These are phyloP conservation scores for Pouteria campechiana DNA, from an alignment of 179 eudicot genomes.

Conservation along the genomic window DNA sequence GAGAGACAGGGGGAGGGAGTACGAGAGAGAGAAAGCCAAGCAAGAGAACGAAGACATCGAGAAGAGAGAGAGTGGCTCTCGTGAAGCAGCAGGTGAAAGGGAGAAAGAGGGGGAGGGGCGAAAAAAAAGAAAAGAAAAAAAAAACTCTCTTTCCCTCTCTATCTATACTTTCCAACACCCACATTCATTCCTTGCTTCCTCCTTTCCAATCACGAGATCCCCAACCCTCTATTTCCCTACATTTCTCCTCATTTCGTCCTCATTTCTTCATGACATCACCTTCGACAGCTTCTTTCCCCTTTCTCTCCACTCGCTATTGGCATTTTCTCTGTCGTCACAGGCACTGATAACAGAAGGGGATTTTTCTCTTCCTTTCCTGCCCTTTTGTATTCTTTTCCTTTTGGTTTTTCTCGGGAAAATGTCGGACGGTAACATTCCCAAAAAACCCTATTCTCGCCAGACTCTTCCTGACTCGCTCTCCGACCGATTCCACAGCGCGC, in stretches of 20 bases:
- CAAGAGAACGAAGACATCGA: neutral
- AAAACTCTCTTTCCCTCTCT: slow-evolving; percentile 6
- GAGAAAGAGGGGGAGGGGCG: neutral
- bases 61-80: slow-evolving; percentile 12
- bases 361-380: neutral
- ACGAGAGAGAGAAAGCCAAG: neutral
- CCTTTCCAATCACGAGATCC: slow-evolving; percentile 74
- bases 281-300: neutral
- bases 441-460: slow-evolving; percentile 45
- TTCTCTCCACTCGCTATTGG: neutral
- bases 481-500: slow-evolving; percentile 33
- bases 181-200: slow-evolving; percentile 58
- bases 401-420: no score
- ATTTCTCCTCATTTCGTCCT: neutral
- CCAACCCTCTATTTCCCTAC: slow-evolving; percentile 18
- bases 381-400: neutral
- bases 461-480: slow-evolving; percentile 24
- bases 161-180: slow-evolving; percentile 2
- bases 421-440: neutral
- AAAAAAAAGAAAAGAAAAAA: slow-evolving; percentile 7
- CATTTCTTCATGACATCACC: slow-evolving; percentile 21
- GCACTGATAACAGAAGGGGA: neutral
- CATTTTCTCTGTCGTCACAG: neutral
- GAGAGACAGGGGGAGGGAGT: neutral
- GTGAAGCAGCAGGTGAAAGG: slow-evolving; percentile 29